A percentile compares a stretch with the other conserved stretches of the same genome.
phyloP scores from a whole-genome alignment of 78 protist genomes.

The Polysphondylium violaceum region DNA sequence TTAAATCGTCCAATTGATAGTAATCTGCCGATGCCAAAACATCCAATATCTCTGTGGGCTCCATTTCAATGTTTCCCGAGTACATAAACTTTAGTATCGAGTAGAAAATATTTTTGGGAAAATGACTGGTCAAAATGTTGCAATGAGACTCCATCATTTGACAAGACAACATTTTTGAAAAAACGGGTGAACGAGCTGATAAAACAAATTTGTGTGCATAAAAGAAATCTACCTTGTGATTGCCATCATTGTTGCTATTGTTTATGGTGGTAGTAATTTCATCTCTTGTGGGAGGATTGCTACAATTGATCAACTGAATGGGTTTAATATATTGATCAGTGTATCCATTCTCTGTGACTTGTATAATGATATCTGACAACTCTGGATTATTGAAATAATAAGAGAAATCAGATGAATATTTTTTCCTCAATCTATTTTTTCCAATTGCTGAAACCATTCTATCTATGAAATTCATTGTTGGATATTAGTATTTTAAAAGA shows the following conservation, averaged over 20 bases:
- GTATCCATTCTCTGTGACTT: slow-evolving; percentile 37
- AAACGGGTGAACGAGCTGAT: slow-evolving; percentile 64
- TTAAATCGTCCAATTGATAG: slow-evolving; percentile 42
- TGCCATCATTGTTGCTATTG: not conserved
- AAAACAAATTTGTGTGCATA: slow-evolving; percentile 72
- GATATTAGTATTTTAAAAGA: too few species aligned
- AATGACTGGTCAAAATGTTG: slow-evolving; percentile 8
- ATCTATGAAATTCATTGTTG: too few species aligned
- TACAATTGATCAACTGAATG: not conserved
- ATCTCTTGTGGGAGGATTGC: not conserved
- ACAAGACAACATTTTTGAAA: slow-evolving; percentile 62
- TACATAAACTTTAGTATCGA: slow-evolving; percentile 27
- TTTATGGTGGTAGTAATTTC: not conserved
- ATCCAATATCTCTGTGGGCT: slow-evolving; percentile 16
- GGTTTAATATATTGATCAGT: not conserved
- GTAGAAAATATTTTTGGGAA: slow-evolving; percentile 34
- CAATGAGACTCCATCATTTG: slow-evolving; percentile 29
- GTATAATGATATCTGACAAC: slow-evolving; percentile 56
- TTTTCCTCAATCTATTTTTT: slow-evolving; percentile 54
- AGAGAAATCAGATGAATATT: slow-evolving; percentile 56
- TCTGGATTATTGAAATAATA: slow-evolving; percentile 76
- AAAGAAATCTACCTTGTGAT: slow-evolving; percentile 15
- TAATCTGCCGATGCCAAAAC: slow-evolving; percentile 50
- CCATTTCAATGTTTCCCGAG: slow-evolving; percentile 36
- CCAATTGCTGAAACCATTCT: slow-evolving; percentile 52